Base-by-base conservation (phyloP, 2,329 filamentous ascomycete genomes). In the Exserohilum turcica region DNA sequence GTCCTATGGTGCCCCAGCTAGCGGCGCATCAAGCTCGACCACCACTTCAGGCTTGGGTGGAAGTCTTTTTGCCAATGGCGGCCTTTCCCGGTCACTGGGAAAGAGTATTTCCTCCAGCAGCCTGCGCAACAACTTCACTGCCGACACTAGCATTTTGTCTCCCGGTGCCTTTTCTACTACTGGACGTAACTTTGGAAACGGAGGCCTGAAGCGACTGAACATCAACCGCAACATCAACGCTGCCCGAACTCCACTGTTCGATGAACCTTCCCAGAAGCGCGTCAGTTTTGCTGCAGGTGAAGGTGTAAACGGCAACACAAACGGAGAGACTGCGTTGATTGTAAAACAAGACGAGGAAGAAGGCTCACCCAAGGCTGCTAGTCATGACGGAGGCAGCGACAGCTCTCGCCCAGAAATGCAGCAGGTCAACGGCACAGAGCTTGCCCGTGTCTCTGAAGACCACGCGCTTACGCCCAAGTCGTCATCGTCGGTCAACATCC, bases 71-170 rank as follows among this genome's bases (percentile, higher is more conserved):
- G 60, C 66, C 19, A 76, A 77, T 47, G 81, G 86, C n/a, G 89
- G 86, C 68, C 78, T 90, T 38, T 85, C 85, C 51, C 85, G 89
- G 49, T 85, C 85, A 53, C 80, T 97, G 49, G 88, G 84, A 72
- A 97, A 94, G 81, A 97, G 92, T 74, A 84, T 95, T 56, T 96
- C 92, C 3, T 88, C 89, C 10, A 96, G 87, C 79, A 97, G 89
- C 70, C 79, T 97, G 38, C 89, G 92, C 52, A 87, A 90, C 59
- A 90, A 85, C 59, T 92, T 90, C 73, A 91, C 88, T 52, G 82
- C 88, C 0, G 90, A 96, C 49, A 91, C 95, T 60, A 96, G 91
- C 73, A 88, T 97, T 51, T 80, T 97, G 24, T 85, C 90, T 1
- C 92, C 92, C 0, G 91, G 91, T 32, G 91, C 92, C 2, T 92